These are phyloP conservation scores for Aspergillus puulaauensis DNA, from an alignment of 2,329 filamentous ascomycete genomes.

Conservation along the genomic window DNA sequence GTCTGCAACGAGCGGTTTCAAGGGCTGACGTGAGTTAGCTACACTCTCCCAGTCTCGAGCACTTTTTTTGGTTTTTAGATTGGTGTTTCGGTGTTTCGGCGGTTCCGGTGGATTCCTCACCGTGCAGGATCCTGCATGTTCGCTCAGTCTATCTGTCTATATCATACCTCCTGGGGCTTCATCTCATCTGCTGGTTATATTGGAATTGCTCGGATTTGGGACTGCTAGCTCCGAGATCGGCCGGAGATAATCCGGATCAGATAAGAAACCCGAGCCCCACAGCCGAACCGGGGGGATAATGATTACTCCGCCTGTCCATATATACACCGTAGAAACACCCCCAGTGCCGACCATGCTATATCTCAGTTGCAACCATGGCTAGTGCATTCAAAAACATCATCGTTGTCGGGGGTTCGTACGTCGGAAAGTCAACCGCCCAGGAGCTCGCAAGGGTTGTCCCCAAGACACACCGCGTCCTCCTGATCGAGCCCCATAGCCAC, in stretches of 20 bases:
- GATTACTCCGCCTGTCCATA: conserved; percentile 8
- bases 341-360: not conserved
- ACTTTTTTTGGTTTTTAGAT: too few relatives aligned
- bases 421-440: conserved; percentile 35
- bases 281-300: not conserved
- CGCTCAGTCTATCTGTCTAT: too few relatives aligned
- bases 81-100: too few relatives aligned
- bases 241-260: conserved; percentile 8
- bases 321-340: not conserved
- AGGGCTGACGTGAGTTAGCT: too few relatives aligned
- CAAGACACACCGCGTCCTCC: conserved; percentile 34
- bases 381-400: conserved; percentile 34
- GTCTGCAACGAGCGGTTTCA: too few relatives aligned
- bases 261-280: conserved; percentile 1
- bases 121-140: too few relatives aligned
- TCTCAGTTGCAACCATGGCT: conserved; percentile 22
- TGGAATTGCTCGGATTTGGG: not conserved
- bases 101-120: too few relatives aligned
- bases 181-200: too few relatives aligned
- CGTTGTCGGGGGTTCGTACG: conserved; percentile 38
- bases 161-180: too few relatives aligned
- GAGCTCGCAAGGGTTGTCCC: conserved; percentile 36
- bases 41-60: too few relatives aligned
- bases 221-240: not conserved
- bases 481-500: conserved; percentile 36